Base-by-base conservation (phyloP, 2,329 filamentous ascomycete species). In the Plectosphaerella plurivora region DNA sequence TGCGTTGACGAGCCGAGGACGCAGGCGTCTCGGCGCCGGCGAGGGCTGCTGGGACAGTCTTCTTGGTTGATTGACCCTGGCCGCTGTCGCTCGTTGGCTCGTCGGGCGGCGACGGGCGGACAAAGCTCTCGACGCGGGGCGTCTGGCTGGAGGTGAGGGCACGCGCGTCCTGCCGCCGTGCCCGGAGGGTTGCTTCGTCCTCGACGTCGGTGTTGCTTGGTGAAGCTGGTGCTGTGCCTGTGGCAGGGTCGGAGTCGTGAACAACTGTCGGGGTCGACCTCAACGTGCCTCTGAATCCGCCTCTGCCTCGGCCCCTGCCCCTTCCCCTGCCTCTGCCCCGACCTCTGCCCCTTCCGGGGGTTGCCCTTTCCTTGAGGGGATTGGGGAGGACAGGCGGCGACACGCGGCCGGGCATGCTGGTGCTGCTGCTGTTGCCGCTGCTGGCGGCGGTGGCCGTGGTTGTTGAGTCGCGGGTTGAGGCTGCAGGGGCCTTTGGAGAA, bases 371-470 rank as follows among this genome's bases (percentile, higher is more conserved):
- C 50, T 54, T 57, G 42, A 50, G 52, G 44, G 64, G 53, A 51
- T 65, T 68, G 55, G 68, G 63, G 49, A 68, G 66, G 51, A 67
- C 57, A 39, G 51, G 65, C 59, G 53, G 65, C 57, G 58, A 73
- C 28, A 57, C 59, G 58, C 68, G 64, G 58, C 71, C 71, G 54
- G 71, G 71, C 71, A 73, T 73, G 60, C 63, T 68, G 64, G 62
- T 18, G 28, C 39, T 49, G 42, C 39, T 36, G 48, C 42, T 50
- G 53, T 41, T 20, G 39, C 37, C 41, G 28, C 28, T n/a, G 35
- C 37, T 28, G 36, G 24, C 12, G 33, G 41, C 28, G 18, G 47
- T 49, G 42, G 47, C 24, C 42, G 48, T 50, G 53, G 49, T 20
- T 47, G 37, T 47, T 22, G 36, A 47, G 37, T 47, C 46, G 28